These are phyloP conservation scores for Afroboletus lepidellus DNA, from an alignment of 1,284 basidiomycete species.

Conservation along the genomic window DNA sequence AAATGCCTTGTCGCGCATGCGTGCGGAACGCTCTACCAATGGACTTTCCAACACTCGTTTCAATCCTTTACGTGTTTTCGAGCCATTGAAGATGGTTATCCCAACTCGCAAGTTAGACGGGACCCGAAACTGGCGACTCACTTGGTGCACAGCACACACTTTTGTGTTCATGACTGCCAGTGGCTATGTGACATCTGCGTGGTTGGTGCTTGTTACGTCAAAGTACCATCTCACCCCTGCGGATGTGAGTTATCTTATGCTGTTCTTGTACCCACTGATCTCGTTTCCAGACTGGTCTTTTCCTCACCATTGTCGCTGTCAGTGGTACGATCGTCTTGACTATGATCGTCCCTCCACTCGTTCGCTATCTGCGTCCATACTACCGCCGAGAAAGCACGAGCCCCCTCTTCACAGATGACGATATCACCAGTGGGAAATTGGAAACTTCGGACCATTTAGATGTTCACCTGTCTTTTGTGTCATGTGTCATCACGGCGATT, in stretches of 20 bases:
- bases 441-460: conserved; percentile 32
- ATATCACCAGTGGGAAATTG: conserved; percentile 1
- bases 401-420: neutral
- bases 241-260: conserved; percentile 13
- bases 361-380: conserved; percentile 22
- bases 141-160: conserved; percentile 27
- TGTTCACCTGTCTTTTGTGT: conserved; percentile 28
- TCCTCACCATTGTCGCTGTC: conserved; percentile 12
- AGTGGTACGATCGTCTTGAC: conserved; percentile 15
- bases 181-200: conserved; percentile 16
- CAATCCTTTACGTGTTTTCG: conserved; percentile 13
- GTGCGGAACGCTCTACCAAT: neutral
- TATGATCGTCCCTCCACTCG: conserved; percentile 15
- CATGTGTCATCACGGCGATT: conserved; percentile 20
- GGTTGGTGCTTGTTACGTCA: conserved; percentile 29
- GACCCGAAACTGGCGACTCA: conserved; percentile 33
- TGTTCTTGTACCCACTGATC: conserved; percentile 1
- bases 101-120: conserved; percentile 26
- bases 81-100: conserved; percentile 29
- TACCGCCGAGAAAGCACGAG: conserved; percentile 15
- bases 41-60: neutral
- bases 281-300: conserved; percentile 26
- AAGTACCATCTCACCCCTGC: conserved; percentile 25
- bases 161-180: conserved; percentile 23
- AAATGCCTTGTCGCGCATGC: conserved; percentile 13